phyloP scores from a whole-genome alignment of 192 early-diverging fungal genomes.

The Phlyctochytrium planicorne region DNA sequence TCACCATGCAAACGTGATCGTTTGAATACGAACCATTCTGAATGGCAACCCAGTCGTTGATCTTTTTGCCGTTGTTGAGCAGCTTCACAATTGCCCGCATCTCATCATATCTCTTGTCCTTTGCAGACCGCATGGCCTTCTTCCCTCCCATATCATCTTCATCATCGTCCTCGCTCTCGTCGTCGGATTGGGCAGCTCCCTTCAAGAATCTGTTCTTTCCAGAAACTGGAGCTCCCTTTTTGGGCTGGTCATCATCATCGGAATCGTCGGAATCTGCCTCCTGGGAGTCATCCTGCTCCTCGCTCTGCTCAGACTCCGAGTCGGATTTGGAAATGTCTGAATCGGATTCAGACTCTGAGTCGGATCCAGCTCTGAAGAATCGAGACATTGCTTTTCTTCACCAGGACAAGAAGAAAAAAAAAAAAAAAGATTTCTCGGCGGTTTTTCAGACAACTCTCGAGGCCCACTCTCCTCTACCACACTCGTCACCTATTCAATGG shows the following conservation, averaged over 20 bases:
- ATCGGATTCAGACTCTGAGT: not conserved
- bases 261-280: not conserved
- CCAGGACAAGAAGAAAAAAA: not conserved
- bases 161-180: not conserved
- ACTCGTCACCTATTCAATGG: not conserved
- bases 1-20: not conserved
- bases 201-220: not conserved
- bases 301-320: not conserved
- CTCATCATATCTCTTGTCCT: conserved; percentile 85
- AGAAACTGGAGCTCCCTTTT: not conserved
- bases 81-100: conserved; percentile 63
- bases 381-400: conserved; percentile 64
- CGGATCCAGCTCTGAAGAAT: conserved; percentile 71
- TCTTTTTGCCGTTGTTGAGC: conserved; percentile 75
- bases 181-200: not conserved
- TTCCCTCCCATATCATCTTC: not conserved
- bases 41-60: conserved; percentile 85
- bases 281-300: not conserved
- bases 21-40: conserved; percentile 58
- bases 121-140: not conserved
- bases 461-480: not conserved
- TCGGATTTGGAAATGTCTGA: not conserved
- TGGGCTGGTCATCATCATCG: conserved; percentile 1
- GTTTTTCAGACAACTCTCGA: not conserved
- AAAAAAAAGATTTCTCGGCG: not conserved